Percentiles rank a stretch among this genome's conserved stretches.
phyloP scores from a whole-genome alignment of 192 early-diverging fungal species.

The Dissophora ornata region DNA sequence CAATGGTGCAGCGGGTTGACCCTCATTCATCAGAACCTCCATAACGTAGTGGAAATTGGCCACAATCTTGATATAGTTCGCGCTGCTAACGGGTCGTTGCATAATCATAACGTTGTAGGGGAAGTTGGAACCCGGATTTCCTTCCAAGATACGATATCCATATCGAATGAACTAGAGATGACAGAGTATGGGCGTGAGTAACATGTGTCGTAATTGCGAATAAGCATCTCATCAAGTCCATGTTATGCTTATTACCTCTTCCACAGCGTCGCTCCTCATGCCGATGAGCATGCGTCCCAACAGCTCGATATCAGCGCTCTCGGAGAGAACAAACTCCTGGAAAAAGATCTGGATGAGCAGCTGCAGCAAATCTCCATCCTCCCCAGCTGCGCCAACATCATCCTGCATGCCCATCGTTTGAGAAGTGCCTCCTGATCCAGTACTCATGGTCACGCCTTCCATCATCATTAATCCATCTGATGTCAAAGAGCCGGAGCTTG shows the following conservation, averaged over 20 bases:
- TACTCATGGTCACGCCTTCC: slow-evolving; percentile 34
- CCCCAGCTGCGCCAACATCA: not conserved
- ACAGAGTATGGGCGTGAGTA: no score
- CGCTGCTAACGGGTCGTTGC: slow-evolving; percentile 31
- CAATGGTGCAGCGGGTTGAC: slow-evolving; percentile 25
- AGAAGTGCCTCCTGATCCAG: slow-evolving; percentile 1
- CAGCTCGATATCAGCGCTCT: slow-evolving; percentile 37
- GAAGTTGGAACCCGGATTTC: slow-evolving; percentile 9
- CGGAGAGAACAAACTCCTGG: slow-evolving; percentile 49
- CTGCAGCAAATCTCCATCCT: slow-evolving; percentile 25
- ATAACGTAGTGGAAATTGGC: slow-evolving; percentile 57
- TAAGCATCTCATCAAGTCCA: no score
- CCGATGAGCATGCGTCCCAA: slow-evolving; percentile 46
- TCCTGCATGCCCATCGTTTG: not conserved
- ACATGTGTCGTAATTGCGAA: no score
- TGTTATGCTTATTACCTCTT: no score
- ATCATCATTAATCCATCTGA: slow-evolving; percentile 40
- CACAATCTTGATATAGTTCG: slow-evolving; percentile 36
- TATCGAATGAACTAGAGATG: slow-evolving; percentile 43
- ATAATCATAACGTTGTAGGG: slow-evolving; percentile 50
- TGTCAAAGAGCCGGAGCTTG: not conserved
- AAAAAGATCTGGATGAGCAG: slow-evolving; percentile 45
- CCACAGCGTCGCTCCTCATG: slow-evolving; percentile 41
- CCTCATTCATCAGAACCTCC: slow-evolving; percentile 58
- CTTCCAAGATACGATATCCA: slow-evolving; percentile 37